Conservation (phyloP, 108 stramenopile genomes). For the Cyclostephanos tholiformis region DNA sequence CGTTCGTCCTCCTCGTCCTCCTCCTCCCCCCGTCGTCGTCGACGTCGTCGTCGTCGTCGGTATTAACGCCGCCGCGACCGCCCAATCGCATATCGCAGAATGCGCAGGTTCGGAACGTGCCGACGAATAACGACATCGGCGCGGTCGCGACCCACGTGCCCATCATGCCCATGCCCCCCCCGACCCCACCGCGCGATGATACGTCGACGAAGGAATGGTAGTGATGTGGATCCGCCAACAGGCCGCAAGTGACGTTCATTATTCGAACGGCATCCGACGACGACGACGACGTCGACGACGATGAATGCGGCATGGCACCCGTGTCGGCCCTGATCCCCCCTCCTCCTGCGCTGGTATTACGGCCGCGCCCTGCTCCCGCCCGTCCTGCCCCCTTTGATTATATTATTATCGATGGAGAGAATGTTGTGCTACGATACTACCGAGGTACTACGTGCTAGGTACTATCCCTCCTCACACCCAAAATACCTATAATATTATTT, state of each 20-base stretch:
- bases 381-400: no score
- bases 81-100: not conserved
- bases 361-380: no score
- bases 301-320: no score
- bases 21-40: not conserved
- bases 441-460: no score
- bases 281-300: not conserved
- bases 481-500: no score
- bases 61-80: not conserved
- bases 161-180: no score
- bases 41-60: not conserved
- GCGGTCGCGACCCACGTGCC: no score
- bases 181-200: conserved; percentile 22
- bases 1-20: not conserved
- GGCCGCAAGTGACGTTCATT: conserved; percentile 32
- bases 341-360: no score
- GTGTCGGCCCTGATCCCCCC: no score
- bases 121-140: conserved; percentile 52
- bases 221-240: conserved; percentile 60
- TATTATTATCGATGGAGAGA: no score
- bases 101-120: conserved; percentile 52
- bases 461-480: no score
- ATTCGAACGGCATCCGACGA: conserved; percentile 21
- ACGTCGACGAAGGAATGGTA: conserved; percentile 71
- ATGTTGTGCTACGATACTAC: no score